Evolutionary conservation across 2,329 filamentous ascomycete genomes (phyloP).

Genomic region (Dactylellina leptospora): DNA sequence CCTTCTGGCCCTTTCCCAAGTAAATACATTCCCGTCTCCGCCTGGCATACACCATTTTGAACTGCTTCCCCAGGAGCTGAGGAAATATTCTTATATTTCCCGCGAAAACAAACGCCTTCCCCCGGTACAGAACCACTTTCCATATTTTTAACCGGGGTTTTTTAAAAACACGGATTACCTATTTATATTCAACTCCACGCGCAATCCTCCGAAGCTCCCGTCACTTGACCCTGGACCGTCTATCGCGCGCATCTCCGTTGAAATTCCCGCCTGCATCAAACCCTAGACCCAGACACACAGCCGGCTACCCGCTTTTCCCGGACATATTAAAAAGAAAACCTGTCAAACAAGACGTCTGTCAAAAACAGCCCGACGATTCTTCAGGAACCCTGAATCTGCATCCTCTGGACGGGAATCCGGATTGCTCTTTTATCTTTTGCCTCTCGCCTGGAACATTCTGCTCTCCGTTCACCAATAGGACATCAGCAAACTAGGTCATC

Average conservation of each 20-base stretch:
- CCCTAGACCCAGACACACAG: constrained; percentile 32
- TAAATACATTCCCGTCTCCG: constrained; percentile 30
- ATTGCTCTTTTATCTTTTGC: constrained; percentile 50
- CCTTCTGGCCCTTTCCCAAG: constrained; percentile 13
- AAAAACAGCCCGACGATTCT: constrained; percentile 10
- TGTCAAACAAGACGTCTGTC: constrained; percentile 27
- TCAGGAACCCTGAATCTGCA: constrained; percentile 22
- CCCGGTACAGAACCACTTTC: too few relatives aligned
- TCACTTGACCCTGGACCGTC: constrained; percentile 20
- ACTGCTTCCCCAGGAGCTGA: constrained; percentile 30
- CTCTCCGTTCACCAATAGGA: constrained; percentile 38
- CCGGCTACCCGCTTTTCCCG: constrained; percentile 51
- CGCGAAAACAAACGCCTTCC: too few relatives aligned
- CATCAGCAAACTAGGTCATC: constrained; percentile 25
- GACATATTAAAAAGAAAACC: constrained; percentile 30
- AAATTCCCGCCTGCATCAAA: constrained; percentile 33
- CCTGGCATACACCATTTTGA: constrained; percentile 30
- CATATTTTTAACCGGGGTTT: too few relatives aligned
- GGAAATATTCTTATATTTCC: constrained; percentile 15
- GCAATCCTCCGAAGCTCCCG: constrained; percentile 50
- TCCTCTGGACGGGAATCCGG: constrained; percentile 24
- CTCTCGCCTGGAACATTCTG: constrained; percentile 47
- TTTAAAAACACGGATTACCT: constrained; percentile 24
- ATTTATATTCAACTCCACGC: constrained; percentile 28
- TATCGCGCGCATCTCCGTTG: constrained; percentile 36